Base-by-base conservation (phyloP, 73 alveolate genomes). In the Paramecium pentaurelia region DNA sequence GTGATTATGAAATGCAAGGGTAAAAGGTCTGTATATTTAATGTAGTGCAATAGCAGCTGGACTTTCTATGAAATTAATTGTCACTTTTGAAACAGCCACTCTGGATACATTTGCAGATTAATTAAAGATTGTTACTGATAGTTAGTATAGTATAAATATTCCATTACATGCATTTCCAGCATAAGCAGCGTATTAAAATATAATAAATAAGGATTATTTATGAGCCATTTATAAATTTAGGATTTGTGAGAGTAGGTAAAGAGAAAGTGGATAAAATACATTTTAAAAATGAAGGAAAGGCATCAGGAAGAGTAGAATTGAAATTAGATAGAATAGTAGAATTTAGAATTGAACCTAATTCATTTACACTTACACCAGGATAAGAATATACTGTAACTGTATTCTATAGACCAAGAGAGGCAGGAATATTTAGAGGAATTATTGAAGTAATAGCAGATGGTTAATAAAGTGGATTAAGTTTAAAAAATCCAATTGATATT, bases 241-340 rank as follows among this genome's bases (percentile, higher is more conserved):
- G 98, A 36, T 97, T 98, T 92, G 97, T 98, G 37, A 98, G 98
- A 18, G 96, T 97, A 28, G 97, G 97, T 16, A 93, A 96, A 40
- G 97, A 96, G 70, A 98, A 96, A 91, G 83, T 93, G 1, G 99
- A 97, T 70, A 92, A 83, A 6, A 95, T 98, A 36, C 96, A 95
- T 77, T 98, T 98, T 97, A 95, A 96, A 92, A 98, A 98, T 86
- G 99, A 98, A 92, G 99, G 99, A 0, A 95, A 97, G 49, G 97
- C 96, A 59, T 92, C 98, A 27, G 99, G 99, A 51, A 94, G 92
- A 85, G 98, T 98, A 16, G 95, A 92, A 84, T 96, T 98, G 86
- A 95, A 96, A 60, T 92, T 87, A 92, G 99, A 97, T 71, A 77
- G 83, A 22, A 86, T 96, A 45, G 96, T 95, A 86, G 99, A 96